These are phyloP conservation scores for Globisporangium apiculatum DNA, from an alignment of 352 stramenopile genomes.

Conservation along the genomic window DNA sequence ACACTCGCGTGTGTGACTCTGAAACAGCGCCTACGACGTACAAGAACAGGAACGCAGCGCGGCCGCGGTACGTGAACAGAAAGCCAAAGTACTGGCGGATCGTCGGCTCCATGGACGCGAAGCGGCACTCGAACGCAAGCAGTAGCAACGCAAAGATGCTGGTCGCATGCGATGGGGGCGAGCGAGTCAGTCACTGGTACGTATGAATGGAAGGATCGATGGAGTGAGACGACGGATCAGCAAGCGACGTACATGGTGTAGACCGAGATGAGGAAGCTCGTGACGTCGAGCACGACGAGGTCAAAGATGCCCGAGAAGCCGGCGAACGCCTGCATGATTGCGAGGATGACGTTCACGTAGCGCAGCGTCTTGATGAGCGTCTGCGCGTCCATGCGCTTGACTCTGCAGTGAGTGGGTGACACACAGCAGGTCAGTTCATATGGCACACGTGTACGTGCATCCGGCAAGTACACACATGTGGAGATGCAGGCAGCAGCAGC, in stretches of 20 bases:
- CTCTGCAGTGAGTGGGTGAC: slow-evolving; percentile 15
- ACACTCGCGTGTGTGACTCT: no score
- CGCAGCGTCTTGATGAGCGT: slow-evolving; percentile 76
- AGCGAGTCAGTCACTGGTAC: background rate
- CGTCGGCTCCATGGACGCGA: slow-evolving; percentile 82
- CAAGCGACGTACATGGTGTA: slow-evolving; percentile 67
- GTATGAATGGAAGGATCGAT: background rate
- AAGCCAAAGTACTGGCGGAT: slow-evolving; percentile 85
- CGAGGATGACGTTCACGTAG: slow-evolving; percentile 78
- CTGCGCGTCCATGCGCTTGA: slow-evolving; percentile 60
- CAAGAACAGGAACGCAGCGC: slow-evolving; percentile 81
- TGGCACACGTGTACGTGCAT: background rate
- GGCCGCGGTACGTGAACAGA: slow-evolving; percentile 82
- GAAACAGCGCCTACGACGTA: slow-evolving; percentile 9
- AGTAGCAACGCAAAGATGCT: slow-evolving; percentile 81
- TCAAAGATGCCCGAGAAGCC: slow-evolving; percentile 84
- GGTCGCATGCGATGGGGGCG: background rate
- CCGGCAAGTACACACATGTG: background rate
- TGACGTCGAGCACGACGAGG: slow-evolving; percentile 79
- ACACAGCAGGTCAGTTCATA: background rate
- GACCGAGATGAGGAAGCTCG: slow-evolving; percentile 81
- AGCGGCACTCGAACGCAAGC: slow-evolving; percentile 82
- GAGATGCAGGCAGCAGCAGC: background rate
- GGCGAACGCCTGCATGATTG: slow-evolving; percentile 71
- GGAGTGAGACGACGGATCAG: background rate